These are phyloP conservation scores for Boletellus emodensis DNA, from an alignment of 768 basidiomycete species.

Conservation along the genomic window DNA sequence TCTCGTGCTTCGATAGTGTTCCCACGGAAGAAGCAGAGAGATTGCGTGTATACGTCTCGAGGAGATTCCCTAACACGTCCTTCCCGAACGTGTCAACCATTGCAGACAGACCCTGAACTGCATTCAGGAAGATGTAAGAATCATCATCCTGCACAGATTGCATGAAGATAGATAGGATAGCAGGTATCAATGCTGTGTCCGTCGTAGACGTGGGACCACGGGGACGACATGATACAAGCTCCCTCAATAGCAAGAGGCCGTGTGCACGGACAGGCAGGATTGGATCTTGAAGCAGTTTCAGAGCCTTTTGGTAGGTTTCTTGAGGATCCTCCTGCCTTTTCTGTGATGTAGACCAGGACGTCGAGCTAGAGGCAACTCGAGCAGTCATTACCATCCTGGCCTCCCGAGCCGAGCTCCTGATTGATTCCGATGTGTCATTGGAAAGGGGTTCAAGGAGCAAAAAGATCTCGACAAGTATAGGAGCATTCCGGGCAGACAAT, in stretches of 20 bases:
- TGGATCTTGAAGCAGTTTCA: slow-evolving; percentile 86
- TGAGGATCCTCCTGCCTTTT: slow-evolving; percentile 36
- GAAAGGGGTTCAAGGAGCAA: slow-evolving; percentile 56
- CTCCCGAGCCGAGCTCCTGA: slow-evolving; percentile 65
- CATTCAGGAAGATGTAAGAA: slow-evolving; percentile 92
- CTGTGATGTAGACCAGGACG: slow-evolving; percentile 19
- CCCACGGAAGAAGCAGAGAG: slow-evolving; percentile 35
- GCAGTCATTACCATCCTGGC: slow-evolving; percentile 83
- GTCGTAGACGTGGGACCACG: slow-evolving; percentile 17
- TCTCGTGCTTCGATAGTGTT: slow-evolving; percentile 51
- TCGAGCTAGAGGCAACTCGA: slow-evolving; percentile 61
- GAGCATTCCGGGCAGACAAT: slow-evolving; percentile 55
- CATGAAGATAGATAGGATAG: slow-evolving; percentile 83
- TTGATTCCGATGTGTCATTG: slow-evolving; percentile 41
- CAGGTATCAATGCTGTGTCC: slow-evolving; percentile 69
- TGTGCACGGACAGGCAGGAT: slow-evolving; percentile 93
- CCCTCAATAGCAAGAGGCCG: slow-evolving; percentile 77
- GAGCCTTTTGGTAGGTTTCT: slow-evolving; percentile 78
- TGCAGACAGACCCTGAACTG: slow-evolving; percentile 82
- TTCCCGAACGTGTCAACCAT: slow-evolving; percentile 70
- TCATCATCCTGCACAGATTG: slow-evolving; percentile 87
- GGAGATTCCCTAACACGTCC: slow-evolving; percentile 62
- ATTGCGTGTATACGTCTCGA: slow-evolving; percentile 64
- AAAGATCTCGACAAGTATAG: slow-evolving; percentile 70
- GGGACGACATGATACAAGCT: slow-evolving; percentile 53